These are phyloP conservation scores for Senna tora DNA, from an alignment of 306 rosid genomes.

Conservation along the genomic window DNA sequence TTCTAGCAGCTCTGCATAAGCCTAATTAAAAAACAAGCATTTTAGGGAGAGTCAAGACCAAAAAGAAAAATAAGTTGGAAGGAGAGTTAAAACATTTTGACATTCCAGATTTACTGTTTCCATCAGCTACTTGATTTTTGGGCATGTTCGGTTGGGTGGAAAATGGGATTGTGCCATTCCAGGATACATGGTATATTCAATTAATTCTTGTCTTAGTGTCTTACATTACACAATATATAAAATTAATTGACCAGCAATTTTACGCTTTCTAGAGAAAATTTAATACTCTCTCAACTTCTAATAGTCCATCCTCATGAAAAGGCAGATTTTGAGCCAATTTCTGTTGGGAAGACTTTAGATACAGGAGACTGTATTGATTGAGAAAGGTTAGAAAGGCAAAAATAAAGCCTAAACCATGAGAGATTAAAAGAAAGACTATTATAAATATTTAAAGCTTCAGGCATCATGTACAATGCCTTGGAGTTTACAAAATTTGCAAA, in stretches of 20 bases:
- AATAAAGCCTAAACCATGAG: not conserved
- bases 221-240: slow-evolving; percentile 13
- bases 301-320: not conserved
- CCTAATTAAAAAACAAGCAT: slow-evolving; percentile 43
- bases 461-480: not conserved
- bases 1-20: slow-evolving; percentile 54
- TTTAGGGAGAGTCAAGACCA: slow-evolving; percentile 30
- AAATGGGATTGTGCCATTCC: not conserved
- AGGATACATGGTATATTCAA: not conserved
- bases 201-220: slow-evolving; percentile 14
- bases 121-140: slow-evolving; percentile 8
- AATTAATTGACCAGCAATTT: not conserved
- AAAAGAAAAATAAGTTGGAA: slow-evolving; percentile 6
- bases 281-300: slow-evolving; percentile 10
- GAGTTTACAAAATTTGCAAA: not conserved
- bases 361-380: not conserved
- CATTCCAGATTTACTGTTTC: slow-evolving; percentile 30
- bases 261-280: slow-evolving; percentile 15
- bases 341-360: slow-evolving; percentile 13
- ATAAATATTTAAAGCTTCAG: not conserved
- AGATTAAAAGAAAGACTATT: not conserved
- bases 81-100: not conserved
- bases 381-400: not conserved
- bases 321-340: slow-evolving; percentile 19
- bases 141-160: no score